Conservation (phyloP, 306 rosid genomes). For the Leucaena leucocephala region DNA sequence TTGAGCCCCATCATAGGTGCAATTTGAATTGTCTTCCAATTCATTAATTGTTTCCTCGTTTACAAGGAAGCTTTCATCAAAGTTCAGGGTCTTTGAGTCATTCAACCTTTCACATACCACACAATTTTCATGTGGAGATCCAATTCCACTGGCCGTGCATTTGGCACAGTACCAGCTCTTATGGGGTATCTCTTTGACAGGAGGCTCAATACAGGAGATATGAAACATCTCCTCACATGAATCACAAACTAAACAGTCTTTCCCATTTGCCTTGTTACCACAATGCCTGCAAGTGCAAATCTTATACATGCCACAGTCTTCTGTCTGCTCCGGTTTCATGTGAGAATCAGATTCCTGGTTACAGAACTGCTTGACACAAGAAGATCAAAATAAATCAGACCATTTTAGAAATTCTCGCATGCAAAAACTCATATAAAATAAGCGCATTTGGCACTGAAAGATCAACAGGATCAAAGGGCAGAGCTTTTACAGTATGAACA, state of each 20-base stretch:
- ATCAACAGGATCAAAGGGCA: constrained; percentile 24
- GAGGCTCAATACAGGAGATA: constrained; percentile 83
- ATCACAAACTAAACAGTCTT: constrained; percentile 86
- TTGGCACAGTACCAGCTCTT: constrained; percentile 86
- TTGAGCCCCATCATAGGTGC: constrained; percentile 49
- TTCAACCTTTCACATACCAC: constrained; percentile 78
- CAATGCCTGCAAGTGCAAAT: constrained; percentile 70
- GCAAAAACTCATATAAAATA: constrained; percentile 34
- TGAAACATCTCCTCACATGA: constrained; percentile 89
- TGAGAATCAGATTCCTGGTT: constrained; percentile 56
- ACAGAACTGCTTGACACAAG: constrained; percentile 50
- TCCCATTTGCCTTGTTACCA: constrained; percentile 73
- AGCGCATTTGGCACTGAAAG: constrained; percentile 32
- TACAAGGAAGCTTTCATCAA: constrained; percentile 46
- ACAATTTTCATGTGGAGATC: constrained; percentile 73
- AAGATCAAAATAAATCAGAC: constrained; percentile 35
- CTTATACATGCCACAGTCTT: constrained; percentile 45
- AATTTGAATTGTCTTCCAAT: constrained; percentile 57
- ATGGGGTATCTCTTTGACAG: constrained; percentile 74
- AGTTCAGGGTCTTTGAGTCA: constrained; percentile 40
- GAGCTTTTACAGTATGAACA: constrained; percentile 29
- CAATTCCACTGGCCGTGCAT: constrained; percentile 64
- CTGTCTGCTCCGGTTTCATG: constrained; percentile 63
- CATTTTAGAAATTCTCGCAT: constrained; percentile 19
- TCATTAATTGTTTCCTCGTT: constrained; percentile 50